Conservation (phyloP, 2,329 filamentous ascomycete genomes). For the Plectosphaerella plurivora region DNA sequence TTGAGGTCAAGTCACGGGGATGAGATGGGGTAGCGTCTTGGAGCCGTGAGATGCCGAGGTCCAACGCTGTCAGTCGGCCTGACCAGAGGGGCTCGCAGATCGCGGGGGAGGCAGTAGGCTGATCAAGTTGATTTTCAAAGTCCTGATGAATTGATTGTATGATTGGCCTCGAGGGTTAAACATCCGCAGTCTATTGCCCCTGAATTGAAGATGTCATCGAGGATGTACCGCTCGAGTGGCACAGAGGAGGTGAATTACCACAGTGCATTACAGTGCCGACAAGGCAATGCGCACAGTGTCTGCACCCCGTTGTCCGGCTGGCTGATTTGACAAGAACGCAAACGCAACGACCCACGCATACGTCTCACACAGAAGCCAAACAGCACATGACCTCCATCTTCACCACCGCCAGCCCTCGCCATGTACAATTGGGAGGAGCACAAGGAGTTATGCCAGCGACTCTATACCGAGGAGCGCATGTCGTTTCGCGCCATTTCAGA, state of each 20-base stretch:
- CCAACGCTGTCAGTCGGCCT: conserved; percentile 1
- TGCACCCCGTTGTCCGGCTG: too few relatives aligned
- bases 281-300: too few relatives aligned
- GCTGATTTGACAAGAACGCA: conserved; percentile 11
- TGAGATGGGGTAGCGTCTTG: background rate
- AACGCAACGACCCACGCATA: background rate
- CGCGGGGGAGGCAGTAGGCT: background rate
- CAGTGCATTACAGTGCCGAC: too few relatives aligned
- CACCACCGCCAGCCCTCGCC: background rate
- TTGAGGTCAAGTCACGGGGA: background rate
- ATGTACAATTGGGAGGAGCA: conserved; percentile 46
- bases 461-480: conserved; percentile 74
- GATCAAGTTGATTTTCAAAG: too few relatives aligned
- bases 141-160: too few relatives aligned
- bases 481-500: conserved; percentile 71
- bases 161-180: too few relatives aligned
- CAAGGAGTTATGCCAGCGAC: conserved; percentile 41
- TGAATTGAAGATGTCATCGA: too few relatives aligned
- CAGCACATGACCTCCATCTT: background rate
- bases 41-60: conserved; percentile 5
- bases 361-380: background rate
- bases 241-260: too few relatives aligned
- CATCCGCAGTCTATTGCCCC: too few relatives aligned
- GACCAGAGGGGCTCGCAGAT: background rate
- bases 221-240: too few relatives aligned